These are phyloP conservation scores for Ophiocordyceps unilateralis DNA, from an alignment of 2,329 filamentous ascomycete species.

Conservation along the genomic window DNA sequence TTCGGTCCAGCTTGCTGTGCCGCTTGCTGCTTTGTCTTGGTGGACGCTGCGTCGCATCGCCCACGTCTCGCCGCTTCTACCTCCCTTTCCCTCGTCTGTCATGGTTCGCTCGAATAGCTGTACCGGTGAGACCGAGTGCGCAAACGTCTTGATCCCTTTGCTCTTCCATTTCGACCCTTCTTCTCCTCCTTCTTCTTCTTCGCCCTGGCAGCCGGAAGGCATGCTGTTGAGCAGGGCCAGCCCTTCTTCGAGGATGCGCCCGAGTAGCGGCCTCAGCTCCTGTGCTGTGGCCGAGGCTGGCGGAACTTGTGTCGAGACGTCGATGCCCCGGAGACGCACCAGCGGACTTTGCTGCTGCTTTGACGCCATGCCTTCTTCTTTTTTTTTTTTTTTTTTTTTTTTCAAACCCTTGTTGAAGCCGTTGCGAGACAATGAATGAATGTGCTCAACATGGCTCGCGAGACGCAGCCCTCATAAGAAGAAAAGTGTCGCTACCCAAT, in stretches of 20 bases:
- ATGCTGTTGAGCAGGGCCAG: conserved; percentile 39
- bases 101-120: conserved; percentile 35
- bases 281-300: conserved; percentile 17
- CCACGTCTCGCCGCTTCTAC: conserved; percentile 36
- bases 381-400: neutral
- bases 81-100: conserved; percentile 11
- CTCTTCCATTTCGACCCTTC: conserved; percentile 25
- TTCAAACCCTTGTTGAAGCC: no score
- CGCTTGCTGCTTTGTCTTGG: conserved; percentile 26
- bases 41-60: conserved; percentile 46
- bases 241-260: conserved; percentile 37
- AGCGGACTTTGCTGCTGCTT: conserved; percentile 22
- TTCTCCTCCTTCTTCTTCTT: neutral
- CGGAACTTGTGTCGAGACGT: conserved; percentile 26
- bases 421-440: no score
- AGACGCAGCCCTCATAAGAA: no score
- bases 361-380: neutral
- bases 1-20: conserved; percentile 46
- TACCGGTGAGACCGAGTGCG: conserved; percentile 31
- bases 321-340: conserved; percentile 36
- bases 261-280: conserved; percentile 32
- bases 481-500: no score
- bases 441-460: no score
- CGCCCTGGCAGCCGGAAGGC: no score
- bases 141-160: conserved; percentile 29